phyloP scores from a whole-genome alignment of 371 early-diverging fungal genomes.

The Mortierella sp. region DNA sequence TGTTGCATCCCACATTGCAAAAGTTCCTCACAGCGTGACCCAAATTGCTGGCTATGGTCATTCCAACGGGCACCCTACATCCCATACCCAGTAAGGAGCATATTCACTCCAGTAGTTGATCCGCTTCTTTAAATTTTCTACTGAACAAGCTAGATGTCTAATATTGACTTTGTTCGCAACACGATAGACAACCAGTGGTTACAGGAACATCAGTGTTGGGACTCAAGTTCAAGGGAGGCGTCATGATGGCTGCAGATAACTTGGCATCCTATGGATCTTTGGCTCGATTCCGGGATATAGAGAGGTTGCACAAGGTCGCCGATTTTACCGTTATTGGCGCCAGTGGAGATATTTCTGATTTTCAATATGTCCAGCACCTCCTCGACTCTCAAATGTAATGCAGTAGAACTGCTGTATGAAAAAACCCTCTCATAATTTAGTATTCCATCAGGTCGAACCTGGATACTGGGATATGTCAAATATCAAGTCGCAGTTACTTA shows the following conservation, averaged over 20 bases:
- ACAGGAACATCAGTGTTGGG: slow-evolving; percentile 98
- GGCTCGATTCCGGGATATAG: slow-evolving; percentile 94
- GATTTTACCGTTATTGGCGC: slow-evolving; percentile 90
- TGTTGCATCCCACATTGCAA: slow-evolving; percentile 51
- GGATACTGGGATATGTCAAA: not conserved
- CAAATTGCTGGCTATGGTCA: slow-evolving; percentile 56
- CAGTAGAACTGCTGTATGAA: not conserved
- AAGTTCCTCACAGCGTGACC: slow-evolving; percentile 48
- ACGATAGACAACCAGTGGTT: slow-evolving; percentile 85
- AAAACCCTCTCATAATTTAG: not conserved
- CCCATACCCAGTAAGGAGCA: slow-evolving; percentile 70
- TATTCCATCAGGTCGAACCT: not conserved
- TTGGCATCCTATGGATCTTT: slow-evolving; percentile 97
- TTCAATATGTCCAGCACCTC: slow-evolving; percentile 90
- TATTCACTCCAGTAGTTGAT: not conserved
- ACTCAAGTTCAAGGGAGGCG: slow-evolving; percentile 96
- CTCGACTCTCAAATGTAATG: slow-evolving; percentile 87
- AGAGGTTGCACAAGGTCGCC: slow-evolving; percentile 87
- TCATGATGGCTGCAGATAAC: slow-evolving; percentile 98
- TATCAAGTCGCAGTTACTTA: no score
- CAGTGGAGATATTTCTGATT: slow-evolving; percentile 97
- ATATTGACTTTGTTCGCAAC: not conserved
- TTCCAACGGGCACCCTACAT: slow-evolving; percentile 62
- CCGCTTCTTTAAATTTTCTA: not conserved
- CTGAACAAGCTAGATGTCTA: slow-evolving; percentile 1